These are phyloP conservation scores for Cytospora paraplurivora DNA, from an alignment of 2,329 filamentous ascomycete genomes.

Conservation along the genomic window DNA sequence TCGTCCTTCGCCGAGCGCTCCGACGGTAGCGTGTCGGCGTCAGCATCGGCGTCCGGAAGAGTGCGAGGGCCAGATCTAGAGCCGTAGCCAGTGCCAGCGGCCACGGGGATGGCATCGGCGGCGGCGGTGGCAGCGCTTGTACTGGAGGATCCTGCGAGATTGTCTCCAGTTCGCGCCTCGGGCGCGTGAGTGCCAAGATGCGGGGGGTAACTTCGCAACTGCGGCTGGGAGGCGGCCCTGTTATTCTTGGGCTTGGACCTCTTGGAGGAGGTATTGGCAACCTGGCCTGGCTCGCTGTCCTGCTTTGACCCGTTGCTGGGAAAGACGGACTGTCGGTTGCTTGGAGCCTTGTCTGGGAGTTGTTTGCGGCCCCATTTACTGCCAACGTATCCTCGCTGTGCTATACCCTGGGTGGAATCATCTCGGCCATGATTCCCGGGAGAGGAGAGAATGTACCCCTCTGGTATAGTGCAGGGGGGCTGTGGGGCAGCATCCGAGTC, in stretches of 20 bases:
- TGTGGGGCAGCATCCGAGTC: background rate
- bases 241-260: slow-evolving; percentile 2
- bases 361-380: slow-evolving; percentile 8
- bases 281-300: background rate
- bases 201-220: background rate
- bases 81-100: too few relatives aligned
- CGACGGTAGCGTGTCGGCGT: background rate
- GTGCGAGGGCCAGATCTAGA: too few relatives aligned
- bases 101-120: background rate
- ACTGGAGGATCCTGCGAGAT: background rate
- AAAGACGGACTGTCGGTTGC: background rate
- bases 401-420: background rate
- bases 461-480: background rate
- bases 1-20: slow-evolving; percentile 45
- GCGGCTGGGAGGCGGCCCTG: background rate
- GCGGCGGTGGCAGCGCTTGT: background rate
- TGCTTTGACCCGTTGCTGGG: slow-evolving; percentile 8
- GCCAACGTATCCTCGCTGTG: background rate
- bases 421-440: background rate
- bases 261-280: background rate
- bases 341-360: slow-evolving; percentile 23
- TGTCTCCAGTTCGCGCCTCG: background rate
- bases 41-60: too few relatives aligned
- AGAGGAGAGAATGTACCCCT: background rate
- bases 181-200: too few relatives aligned